Conservation (phyloP, 1,284 basidiomycete species). For the Bondarzewia mesenterica region DNA sequence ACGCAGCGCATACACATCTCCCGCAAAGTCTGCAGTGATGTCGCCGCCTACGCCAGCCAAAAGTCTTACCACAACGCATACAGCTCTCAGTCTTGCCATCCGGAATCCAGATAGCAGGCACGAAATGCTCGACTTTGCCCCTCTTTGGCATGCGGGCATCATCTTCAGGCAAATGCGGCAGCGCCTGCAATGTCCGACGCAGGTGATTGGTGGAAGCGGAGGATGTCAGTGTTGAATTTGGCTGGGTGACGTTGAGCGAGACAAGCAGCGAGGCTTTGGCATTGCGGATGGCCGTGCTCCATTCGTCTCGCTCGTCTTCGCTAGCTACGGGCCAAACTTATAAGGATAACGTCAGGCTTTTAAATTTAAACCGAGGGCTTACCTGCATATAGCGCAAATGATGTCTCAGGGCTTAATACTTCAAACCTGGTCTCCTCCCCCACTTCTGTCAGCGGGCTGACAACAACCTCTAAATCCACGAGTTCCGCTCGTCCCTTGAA, state of each 20-base stretch:
- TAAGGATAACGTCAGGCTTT: neutral
- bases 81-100: conserved; percentile 76
- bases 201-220: conserved; percentile 69
- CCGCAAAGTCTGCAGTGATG: conserved; percentile 92
- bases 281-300: conserved; percentile 62
- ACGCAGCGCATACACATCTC: conserved; percentile 75
- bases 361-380: conserved; percentile 18
- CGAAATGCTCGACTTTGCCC: conserved; percentile 75
- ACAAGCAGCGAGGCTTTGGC: conserved; percentile 67
- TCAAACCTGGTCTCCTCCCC: conserved; percentile 55
- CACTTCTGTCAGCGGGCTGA: conserved; percentile 38
- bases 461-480: conserved; percentile 71
- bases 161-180: conserved; percentile 57
- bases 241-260: conserved; percentile 58
- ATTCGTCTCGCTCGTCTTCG: conserved; percentile 55
- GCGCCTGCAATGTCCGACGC: conserved; percentile 60
- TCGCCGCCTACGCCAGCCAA: conserved; percentile 75
- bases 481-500: conserved; percentile 64
- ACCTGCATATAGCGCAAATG: conserved; percentile 73
- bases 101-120: conserved; percentile 89
- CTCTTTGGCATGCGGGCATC: conserved; percentile 31
- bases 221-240: conserved; percentile 73
- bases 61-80: conserved; percentile 73
- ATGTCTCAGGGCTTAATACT: conserved; percentile 66
- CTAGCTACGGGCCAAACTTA: conserved; percentile 28